Conservation (phyloP, 2,329 filamentous ascomycete species). For the Fusarium scirpi region DNA sequence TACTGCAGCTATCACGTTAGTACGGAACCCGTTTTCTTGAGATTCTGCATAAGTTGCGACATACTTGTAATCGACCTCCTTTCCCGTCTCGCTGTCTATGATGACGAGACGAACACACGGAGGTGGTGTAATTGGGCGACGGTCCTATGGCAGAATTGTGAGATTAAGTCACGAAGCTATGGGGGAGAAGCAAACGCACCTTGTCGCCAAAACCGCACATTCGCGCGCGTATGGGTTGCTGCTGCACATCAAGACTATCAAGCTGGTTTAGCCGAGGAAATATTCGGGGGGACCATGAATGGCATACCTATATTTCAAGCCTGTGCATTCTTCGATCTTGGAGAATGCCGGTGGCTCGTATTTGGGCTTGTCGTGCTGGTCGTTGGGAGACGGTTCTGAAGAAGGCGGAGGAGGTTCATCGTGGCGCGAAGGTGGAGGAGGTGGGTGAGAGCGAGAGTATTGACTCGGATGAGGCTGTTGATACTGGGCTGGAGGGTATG, state of each 20-base stretch:
- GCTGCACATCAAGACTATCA: constrained; percentile 78
- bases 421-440: constrained; percentile 38
- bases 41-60: constrained; percentile 48
- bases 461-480: constrained; percentile 44
- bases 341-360: constrained; percentile 48
- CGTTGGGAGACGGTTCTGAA: constrained; percentile 29
- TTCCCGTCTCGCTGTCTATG: constrained; percentile 77
- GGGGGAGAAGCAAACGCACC: constrained; percentile 61
- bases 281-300: not conserved
- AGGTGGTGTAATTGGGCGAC: constrained; percentile 93
- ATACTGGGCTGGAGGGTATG: constrained; percentile 38
- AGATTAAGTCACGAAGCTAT: constrained; percentile 1
- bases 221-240: constrained; percentile 91
- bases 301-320: constrained; percentile 54
- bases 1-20: constrained; percentile 44
- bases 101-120: constrained; percentile 90
- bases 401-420: constrained; percentile 42
- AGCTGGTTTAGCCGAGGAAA: constrained; percentile 30
- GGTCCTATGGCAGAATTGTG: constrained; percentile 70
- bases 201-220: constrained; percentile 99
- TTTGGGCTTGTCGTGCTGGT: constrained; percentile 30
- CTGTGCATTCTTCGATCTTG: constrained; percentile 51
- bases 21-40: not conserved
- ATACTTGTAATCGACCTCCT: constrained; percentile 87
- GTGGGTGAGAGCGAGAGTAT: constrained; percentile 41